Evolutionary conservation across 2,329 filamentous ascomycete genomes (phyloP).

Genomic region (Stachybotrys chlorohalonatus): DNA sequence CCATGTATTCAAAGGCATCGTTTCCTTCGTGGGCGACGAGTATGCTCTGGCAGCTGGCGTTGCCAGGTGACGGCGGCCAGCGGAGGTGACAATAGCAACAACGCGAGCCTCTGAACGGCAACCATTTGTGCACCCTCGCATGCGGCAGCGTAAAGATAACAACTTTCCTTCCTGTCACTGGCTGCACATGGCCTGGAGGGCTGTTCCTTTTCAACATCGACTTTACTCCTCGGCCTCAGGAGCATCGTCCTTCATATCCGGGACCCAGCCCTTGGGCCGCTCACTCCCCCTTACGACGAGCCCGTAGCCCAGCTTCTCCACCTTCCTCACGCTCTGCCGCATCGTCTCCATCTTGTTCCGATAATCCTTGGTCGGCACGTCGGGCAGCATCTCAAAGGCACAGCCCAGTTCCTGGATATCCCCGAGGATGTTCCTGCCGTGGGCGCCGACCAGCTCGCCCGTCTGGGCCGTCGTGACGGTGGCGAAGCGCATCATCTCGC

Average conservation of each 20-base stretch:
- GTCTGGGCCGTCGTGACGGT: constrained; percentile 78
- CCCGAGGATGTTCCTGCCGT: constrained; percentile 54
- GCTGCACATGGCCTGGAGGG: too few relatives aligned
- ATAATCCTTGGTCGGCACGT: constrained; percentile 46
- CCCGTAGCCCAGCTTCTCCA: constrained; percentile 83
- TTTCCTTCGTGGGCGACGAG: too few relatives aligned
- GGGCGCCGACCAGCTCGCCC: constrained; percentile 38
- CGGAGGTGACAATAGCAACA: too few relatives aligned
- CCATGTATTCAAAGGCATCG: too few relatives aligned
- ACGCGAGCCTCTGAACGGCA: too few relatives aligned
- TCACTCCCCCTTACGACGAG: constrained; percentile 81
- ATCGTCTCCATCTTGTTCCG: constrained; percentile 79
- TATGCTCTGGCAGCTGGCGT: too few relatives aligned
- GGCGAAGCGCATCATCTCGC: constrained; percentile 94
- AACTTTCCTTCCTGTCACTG: too few relatives aligned
- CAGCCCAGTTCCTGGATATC: constrained; percentile 75
- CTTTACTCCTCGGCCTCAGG: constrained; percentile 10
- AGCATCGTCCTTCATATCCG: constrained; percentile 50
- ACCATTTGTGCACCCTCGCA: too few relatives aligned
- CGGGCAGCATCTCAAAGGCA: constrained; percentile 65
- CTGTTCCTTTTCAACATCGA: too few relatives aligned
- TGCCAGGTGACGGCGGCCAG: too few relatives aligned
- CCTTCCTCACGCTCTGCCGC: constrained; percentile 83
- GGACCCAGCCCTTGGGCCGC: constrained; percentile 84
- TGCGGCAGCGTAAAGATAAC: too few relatives aligned